phyloP scores from a whole-genome alignment of 2,329 filamentous ascomycete genomes.

The Neofusicoccum parvum region DNA sequence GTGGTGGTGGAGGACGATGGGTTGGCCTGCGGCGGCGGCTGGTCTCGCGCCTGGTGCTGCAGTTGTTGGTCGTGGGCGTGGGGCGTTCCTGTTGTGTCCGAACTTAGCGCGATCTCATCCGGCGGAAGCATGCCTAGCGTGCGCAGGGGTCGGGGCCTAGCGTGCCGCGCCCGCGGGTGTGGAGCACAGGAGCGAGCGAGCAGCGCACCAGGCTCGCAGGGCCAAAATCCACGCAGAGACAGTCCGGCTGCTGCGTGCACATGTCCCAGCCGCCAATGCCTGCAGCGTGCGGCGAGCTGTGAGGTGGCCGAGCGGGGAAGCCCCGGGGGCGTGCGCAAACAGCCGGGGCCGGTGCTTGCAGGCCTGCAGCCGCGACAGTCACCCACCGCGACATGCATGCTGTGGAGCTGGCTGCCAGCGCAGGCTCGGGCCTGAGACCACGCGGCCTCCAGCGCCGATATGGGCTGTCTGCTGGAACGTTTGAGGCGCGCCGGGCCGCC shows the following conservation, averaged over 20 bases:
- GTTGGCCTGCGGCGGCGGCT: constrained; percentile 21
- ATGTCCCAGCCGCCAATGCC: neutral
- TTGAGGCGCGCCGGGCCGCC: constrained; percentile 6
- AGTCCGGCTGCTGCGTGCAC: neutral
- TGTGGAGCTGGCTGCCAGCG: constrained; percentile 3
- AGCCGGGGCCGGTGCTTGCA: constrained; percentile 9
- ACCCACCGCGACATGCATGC: constrained; percentile 13
- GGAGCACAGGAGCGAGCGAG: constrained; percentile 18
- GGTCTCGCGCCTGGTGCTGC: constrained; percentile 34
- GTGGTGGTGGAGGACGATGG: constrained; percentile 32
- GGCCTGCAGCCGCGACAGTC: constrained; percentile 10
- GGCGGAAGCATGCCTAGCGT: constrained; percentile 18
- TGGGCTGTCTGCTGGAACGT: constrained; percentile 9
- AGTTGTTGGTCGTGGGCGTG: constrained; percentile 32
- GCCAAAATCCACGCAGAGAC: neutral
- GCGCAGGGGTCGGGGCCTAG: constrained; percentile 26
- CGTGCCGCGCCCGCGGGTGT: constrained; percentile 28
- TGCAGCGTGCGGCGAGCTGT: neutral
- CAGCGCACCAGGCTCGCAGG: constrained; percentile 4
- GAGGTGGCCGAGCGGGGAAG: constrained; percentile 10
- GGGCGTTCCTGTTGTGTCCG: constrained; percentile 21
- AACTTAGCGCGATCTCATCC: constrained; percentile 20
- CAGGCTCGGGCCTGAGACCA: neutral
- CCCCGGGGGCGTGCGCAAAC: constrained; percentile 8
- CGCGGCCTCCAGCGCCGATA: neutral